Base-by-base conservation (phyloP, 139 green algal species). In the Chlamydomonas incerta region DNA sequence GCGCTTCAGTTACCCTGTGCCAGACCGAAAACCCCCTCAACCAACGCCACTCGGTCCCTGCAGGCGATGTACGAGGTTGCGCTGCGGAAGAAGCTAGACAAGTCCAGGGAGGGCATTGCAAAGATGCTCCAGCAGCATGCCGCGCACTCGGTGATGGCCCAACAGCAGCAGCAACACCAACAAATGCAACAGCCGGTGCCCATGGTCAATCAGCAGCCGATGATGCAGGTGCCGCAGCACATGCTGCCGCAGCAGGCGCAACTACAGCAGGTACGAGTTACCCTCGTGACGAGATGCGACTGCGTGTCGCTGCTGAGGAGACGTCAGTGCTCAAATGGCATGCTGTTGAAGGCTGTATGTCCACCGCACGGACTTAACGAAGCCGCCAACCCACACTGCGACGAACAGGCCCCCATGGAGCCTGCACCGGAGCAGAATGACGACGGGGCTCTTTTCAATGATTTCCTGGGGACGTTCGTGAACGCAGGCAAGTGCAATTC, bases 101-200 rank as follows among this genome's bases (percentile, higher is more conserved):
- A 55, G 15, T 46, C 74, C 68, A 35, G 55, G 84, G 50, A 80
- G 41, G 31, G 75, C 71, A 68, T 85, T 31, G n/a, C 14, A 28
- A 72, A 23, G 55, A 46, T 55, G 58, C 23, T 75, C 50, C 88
- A 79, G 63, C 31, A 62, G 41, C 95, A 91, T 65, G 86, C 66
- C 82, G 13, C 67, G 31, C 69, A 75, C 2, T n/a, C 60, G 1
- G 23, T 2, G 31, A n/a, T 24, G 21, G 55, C 60, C 17, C 60
- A 60, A 18, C 75, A 71, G 37, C 75, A 83, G 20, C 60, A 37
- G 35, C 60, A n/a, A 60, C 60, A 62, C 37, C 75, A 50, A 37
- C 37, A 70, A 23, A 15, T 62, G 60, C 31, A 20, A 29, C 57
- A 58, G 34, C 58, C 21, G 60, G 18, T 24, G 55, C 8, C 17